Percentiles rank a stretch among this genome's conserved stretches.
Evolutionary conservation across 1,284 basidiomycete species (phyloP).

Genomic region (Bjerkandera adusta): DNA sequence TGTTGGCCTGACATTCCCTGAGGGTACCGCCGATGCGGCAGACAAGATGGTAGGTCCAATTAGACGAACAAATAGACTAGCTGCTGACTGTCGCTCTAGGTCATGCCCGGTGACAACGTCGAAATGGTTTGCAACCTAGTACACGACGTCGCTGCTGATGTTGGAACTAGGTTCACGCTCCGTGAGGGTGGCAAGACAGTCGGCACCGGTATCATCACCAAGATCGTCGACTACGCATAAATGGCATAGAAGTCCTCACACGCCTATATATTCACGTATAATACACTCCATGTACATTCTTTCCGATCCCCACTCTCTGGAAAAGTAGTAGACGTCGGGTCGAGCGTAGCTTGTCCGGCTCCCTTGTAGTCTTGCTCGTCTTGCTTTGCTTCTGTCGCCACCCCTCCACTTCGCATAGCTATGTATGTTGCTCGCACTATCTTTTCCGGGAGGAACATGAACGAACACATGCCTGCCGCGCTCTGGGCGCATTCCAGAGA

Average conservation of each 20-base stretch:
- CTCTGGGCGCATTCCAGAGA: too few species aligned
- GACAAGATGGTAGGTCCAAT: constrained; percentile 72
- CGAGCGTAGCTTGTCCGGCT: background rate
- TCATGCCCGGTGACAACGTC: constrained; percentile 99
- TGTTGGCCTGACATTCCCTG: constrained; percentile 83
- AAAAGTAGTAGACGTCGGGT: constrained; percentile 15
- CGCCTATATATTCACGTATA: constrained; percentile 11
- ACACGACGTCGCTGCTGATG: constrained; percentile 90
- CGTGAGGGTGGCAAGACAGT: constrained; percentile 97
- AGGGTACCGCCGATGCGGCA: constrained; percentile 70
- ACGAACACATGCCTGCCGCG: too few species aligned
- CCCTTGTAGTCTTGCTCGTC: background rate
- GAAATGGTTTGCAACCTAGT: constrained; percentile 88
- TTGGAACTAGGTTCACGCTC: constrained; percentile 92
- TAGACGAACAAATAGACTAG: background rate
- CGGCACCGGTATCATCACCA: constrained; percentile 89
- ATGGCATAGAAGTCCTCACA: constrained; percentile 4
- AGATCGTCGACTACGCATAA: constrained; percentile 56
- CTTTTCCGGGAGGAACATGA: background rate
- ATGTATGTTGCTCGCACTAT: constrained; percentile 4
- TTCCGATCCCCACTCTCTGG: constrained; percentile 17
- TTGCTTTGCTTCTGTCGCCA: constrained; percentile 4
- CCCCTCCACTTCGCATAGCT: too few species aligned
- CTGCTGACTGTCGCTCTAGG: constrained; percentile 40
- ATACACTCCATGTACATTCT: constrained; percentile 10